A percentile compares a stretch with the other conserved stretches of the same genome.
These are phyloP conservation scores for Euphorbia corollata DNA, from an alignment of 441 rosid species.

Conservation along the genomic window DNA sequence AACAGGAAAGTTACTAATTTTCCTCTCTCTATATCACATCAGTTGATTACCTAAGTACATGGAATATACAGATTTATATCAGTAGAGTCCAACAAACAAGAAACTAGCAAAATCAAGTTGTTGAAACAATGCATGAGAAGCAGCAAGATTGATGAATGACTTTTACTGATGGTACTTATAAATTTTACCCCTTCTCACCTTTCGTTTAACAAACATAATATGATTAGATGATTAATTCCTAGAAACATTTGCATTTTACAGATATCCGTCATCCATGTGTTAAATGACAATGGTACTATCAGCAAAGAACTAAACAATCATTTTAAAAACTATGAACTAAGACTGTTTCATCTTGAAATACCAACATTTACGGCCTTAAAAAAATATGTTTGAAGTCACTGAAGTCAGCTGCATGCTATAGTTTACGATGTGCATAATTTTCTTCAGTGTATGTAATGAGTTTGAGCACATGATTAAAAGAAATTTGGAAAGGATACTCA, in stretches of 20 bases:
- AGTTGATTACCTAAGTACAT: background rate
- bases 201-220: background rate
- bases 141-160: background rate
- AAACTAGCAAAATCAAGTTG: background rate
- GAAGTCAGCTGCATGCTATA: too few species aligned
- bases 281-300: too few species aligned
- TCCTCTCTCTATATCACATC: background rate
- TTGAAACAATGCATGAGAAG: background rate
- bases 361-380: background rate
- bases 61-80: background rate
- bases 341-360: background rate
- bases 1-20: background rate
- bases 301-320: background rate
- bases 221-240: background rate
- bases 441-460: background rate
- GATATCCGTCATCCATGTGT: too few species aligned
- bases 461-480: background rate
- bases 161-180: constrained; percentile 4
- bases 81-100: too few species aligned
- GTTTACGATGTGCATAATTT: background rate
- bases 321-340: background rate
- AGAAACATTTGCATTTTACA: background rate
- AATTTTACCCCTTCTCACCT: background rate
- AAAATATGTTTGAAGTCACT: background rate
- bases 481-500: constrained; percentile 59